phyloP scores from a whole-genome alignment of 495 filamentous ascomycete genomes.

The Aspergillus panamensis region DNA sequence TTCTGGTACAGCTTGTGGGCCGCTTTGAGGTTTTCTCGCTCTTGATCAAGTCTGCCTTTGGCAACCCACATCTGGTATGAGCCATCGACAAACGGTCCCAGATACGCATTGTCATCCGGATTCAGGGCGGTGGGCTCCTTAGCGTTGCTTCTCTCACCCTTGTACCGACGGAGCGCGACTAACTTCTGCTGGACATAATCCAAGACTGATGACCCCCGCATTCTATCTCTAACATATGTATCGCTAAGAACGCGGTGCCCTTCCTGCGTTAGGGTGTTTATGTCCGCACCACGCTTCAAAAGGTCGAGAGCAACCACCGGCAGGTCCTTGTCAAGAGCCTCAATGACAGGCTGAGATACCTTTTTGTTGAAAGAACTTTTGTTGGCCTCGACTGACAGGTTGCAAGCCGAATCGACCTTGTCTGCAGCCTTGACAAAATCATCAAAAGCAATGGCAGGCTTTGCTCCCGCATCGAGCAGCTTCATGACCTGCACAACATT shows the following conservation, averaged over 20 bases:
- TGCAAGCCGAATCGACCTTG: conserved; percentile 17
- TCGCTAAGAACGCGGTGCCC: conserved; percentile 32
- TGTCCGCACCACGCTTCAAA: conserved; percentile 55
- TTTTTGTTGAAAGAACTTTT: conserved; percentile 32
- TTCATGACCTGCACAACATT: conserved; percentile 37
- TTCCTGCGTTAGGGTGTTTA: conserved; percentile 43
- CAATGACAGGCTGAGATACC: conserved; percentile 56
- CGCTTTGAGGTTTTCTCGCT: background rate
- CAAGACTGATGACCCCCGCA: conserved; percentile 45
- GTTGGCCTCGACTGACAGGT: conserved; percentile 35
- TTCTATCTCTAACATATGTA: background rate
- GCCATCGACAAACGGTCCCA: background rate
- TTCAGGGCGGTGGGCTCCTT: conserved; percentile 22
- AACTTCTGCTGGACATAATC: conserved; percentile 54
- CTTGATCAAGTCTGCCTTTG: background rate
- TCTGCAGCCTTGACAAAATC: conserved; percentile 38
- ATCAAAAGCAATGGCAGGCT: conserved; percentile 32
- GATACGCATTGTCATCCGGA: conserved; percentile 28
- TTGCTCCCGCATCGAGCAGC: conserved; percentile 46
- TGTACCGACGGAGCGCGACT: conserved; percentile 40
- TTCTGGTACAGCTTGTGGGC: conserved; percentile 15
- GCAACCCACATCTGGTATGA: conserved; percentile 9
- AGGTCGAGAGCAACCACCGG: conserved; percentile 53
- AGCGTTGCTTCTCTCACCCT: conserved; percentile 23
- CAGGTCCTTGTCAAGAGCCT: conserved; percentile 49